Evolutionary conservation across 225 moss, liverwort and hornwort species (phyloP).

Genomic region (Bryoerythrophyllum caledonicum): DNA sequence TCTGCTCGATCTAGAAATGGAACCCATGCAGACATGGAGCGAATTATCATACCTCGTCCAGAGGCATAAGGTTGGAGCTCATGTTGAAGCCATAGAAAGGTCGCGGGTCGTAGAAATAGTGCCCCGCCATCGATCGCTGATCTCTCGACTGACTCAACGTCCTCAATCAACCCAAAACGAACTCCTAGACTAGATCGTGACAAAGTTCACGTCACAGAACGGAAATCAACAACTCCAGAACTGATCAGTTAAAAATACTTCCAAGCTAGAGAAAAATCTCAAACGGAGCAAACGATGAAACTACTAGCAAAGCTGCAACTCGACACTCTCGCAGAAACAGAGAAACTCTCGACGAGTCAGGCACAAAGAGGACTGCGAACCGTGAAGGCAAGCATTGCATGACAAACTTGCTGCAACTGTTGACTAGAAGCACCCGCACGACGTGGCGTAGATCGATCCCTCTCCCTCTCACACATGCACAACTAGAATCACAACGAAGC

Average conservation of each 20-base stretch:
- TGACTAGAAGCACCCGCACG: no score
- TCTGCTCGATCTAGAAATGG: not conserved
- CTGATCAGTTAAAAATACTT: not conserved
- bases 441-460: not conserved
- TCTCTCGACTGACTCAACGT: conserved; percentile 11
- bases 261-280: not conserved
- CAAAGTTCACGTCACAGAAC: conserved; percentile 5
- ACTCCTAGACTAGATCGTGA: not conserved
- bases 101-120: conserved; percentile 36
- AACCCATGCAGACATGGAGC: not conserved
- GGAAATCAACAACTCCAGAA: not conserved
- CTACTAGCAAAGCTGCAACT: conserved; percentile 1
- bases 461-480: not conserved
- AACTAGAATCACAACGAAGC: no score
- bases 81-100: conserved; percentile 31
- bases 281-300: not conserved
- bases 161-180: not conserved
- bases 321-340: conserved; percentile 1
- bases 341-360: not conserved
- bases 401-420: not conserved
- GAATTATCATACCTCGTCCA: conserved; percentile 31
- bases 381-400: not conserved
- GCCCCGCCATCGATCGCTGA: conserved; percentile 27
- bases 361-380: not conserved
- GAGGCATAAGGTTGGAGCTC: conserved; percentile 25